Evolutionary conservation across 179 eudicot genomes (phyloP).

Genomic region (Camellia oleifera): DNA sequence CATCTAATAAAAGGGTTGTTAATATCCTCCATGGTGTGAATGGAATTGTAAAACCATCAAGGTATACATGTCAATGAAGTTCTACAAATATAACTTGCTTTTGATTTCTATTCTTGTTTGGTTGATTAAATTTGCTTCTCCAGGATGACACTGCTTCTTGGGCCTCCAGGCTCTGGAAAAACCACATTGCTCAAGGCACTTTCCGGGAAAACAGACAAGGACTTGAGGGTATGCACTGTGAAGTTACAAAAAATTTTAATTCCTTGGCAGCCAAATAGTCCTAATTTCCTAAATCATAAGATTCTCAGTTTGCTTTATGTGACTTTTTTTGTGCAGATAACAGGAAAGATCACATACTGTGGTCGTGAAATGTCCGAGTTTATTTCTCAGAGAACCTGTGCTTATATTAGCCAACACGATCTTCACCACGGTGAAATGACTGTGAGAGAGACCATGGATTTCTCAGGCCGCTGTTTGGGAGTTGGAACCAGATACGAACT

Average conservation of each 20-base stretch:
- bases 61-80: constrained; percentile 18
- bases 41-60: constrained; percentile 40
- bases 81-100: not conserved
- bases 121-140: constrained; percentile 8
- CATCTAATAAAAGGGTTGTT: constrained; percentile 25
- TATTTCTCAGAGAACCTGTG: constrained; percentile 59
- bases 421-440: constrained; percentile 73
- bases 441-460: constrained; percentile 67
- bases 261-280: not conserved
- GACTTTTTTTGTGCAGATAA: constrained; percentile 27
- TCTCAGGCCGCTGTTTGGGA: constrained; percentile 66
- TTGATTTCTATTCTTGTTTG: not conserved
- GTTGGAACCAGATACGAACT: constrained; percentile 61
- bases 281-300: not conserved
- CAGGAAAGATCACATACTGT: constrained; percentile 58
- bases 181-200: constrained; percentile 37
- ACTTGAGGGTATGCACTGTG: constrained; percentile 18
- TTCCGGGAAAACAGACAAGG: constrained; percentile 31
- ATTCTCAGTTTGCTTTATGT: not conserved
- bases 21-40: constrained; percentile 30
- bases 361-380: constrained; percentile 61
- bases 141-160: constrained; percentile 45
- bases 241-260: not conserved
- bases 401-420: constrained; percentile 70
- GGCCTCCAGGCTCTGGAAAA: constrained; percentile 45